A percentile compares a stretch with the other conserved stretches of the same genome.
Conservation (phyloP, 768 basidiomycete genomes). For the Thelephora aurantiotincta region DNA sequence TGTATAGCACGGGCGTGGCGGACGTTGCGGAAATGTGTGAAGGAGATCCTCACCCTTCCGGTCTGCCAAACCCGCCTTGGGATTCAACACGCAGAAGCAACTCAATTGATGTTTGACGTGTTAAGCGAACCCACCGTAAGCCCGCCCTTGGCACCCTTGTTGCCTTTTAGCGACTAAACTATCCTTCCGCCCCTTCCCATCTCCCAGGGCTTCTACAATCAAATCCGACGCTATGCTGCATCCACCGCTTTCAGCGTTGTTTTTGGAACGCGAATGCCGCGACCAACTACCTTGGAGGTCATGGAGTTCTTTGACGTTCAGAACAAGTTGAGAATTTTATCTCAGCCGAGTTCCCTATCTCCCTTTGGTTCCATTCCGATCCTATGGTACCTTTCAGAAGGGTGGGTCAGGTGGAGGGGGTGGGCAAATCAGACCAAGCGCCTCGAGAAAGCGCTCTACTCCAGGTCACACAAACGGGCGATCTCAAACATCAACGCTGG, state of each 20-base stretch:
- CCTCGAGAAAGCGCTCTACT: background rate
- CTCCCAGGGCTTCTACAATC: background rate
- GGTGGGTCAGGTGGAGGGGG: background rate
- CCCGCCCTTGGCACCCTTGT: background rate
- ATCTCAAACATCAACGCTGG: background rate
- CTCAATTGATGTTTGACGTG: conserved; percentile 18
- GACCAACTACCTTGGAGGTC: background rate
- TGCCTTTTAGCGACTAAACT: no score
- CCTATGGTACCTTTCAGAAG: background rate
- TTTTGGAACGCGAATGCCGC: background rate
- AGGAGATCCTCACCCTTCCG: background rate
- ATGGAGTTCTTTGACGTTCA: background rate
- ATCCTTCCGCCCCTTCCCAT: no score
- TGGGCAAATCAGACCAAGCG: background rate
- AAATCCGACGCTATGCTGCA: background rate
- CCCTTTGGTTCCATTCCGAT: background rate
- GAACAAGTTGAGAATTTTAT: background rate
- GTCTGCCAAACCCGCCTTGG: conserved; percentile 10
- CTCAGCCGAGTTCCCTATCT: background rate
- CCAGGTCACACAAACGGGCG: background rate
- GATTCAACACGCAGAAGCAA: conserved; percentile 16
- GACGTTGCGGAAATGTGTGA: background rate
- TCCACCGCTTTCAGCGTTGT: background rate
- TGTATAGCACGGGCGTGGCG: background rate
- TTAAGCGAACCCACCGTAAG: conserved; percentile 15